These are phyloP conservation scores for Acorus calamus DNA, from an alignment of 106 monocot genomes.

Conservation along the genomic window DNA sequence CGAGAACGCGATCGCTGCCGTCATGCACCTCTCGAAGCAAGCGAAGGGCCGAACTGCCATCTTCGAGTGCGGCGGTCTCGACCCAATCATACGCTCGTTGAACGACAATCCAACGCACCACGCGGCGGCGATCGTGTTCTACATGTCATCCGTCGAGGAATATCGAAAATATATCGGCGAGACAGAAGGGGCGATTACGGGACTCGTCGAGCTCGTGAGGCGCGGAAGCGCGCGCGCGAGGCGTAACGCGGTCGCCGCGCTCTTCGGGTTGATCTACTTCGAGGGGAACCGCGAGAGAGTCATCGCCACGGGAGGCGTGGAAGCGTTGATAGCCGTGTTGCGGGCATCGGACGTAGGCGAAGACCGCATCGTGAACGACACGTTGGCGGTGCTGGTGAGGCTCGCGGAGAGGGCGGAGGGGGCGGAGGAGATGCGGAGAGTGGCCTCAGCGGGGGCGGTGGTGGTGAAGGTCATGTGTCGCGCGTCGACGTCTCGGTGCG, in stretches of 20 bases:
- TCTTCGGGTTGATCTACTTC: conserved; percentile 38
- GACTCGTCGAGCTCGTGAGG: conserved; percentile 38
- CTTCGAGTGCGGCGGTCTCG: conserved; percentile 33
- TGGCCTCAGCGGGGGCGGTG: conserved; percentile 7
- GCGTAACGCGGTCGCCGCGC: conserved; percentile 45
- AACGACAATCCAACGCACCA: conserved; percentile 34
- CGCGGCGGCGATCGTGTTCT: conserved; percentile 73
- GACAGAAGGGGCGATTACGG: conserved; percentile 41
- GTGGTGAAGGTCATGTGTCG: conserved; percentile 29
- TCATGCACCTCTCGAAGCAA: conserved; percentile 61
- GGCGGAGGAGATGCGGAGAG: conserved; percentile 20
- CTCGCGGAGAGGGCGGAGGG: conserved; percentile 49
- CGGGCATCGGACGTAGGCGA: conserved; percentile 24
- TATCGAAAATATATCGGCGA: conserved; percentile 51
- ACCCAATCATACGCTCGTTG: conserved; percentile 29
- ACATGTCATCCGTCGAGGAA: conserved; percentile 45
- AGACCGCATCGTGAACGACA: conserved; percentile 35
- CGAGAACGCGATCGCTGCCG: conserved; percentile 43
- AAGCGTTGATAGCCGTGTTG: conserved; percentile 23
- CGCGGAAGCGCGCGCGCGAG: conserved; percentile 29
- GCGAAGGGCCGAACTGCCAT: conserved; percentile 43
- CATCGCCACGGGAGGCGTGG: conserved; percentile 28
- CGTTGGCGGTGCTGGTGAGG: conserved; percentile 40
- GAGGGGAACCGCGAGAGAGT: conserved; percentile 34
- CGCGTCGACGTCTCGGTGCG: conserved; percentile 23